Evolutionary conservation across 176 grass and related monocot species (phyloP).

Genomic region (Triticum turgidum): DNA sequence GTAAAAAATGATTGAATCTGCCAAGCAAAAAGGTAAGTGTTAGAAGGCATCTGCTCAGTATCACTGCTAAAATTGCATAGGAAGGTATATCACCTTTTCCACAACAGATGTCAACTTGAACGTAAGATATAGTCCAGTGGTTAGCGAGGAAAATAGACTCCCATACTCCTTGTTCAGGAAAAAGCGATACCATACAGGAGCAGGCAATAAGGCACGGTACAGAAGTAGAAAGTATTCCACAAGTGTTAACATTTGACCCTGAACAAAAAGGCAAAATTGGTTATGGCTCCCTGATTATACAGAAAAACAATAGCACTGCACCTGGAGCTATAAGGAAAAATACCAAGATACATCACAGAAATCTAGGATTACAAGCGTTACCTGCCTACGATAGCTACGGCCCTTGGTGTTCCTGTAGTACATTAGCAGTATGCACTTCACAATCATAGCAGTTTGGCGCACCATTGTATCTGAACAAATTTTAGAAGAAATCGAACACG

Average conservation of each 20-base stretch:
- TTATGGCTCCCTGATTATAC: constrained; percentile 12
- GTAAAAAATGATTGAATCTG: constrained; percentile 99
- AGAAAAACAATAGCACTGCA: not conserved
- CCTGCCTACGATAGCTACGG: constrained; percentile 89
- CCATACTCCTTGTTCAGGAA: constrained; percentile 99
- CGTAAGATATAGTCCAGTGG: constrained; percentile 96
- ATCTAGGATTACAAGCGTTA: constrained; percentile 24
- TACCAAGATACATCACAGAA: not conserved
- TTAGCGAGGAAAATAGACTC: constrained; percentile 96
- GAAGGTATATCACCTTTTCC: constrained; percentile 68
- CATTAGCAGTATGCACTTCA: constrained; percentile 87
- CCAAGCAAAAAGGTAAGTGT: constrained; percentile 15
- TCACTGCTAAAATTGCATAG: not conserved
- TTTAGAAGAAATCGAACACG: not conserved
- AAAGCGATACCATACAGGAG: constrained; percentile 97
- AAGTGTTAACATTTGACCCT: constrained; percentile 96
- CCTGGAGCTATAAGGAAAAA: constrained; percentile 2
- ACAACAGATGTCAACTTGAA: constrained; percentile 99
- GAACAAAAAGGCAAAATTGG: constrained; percentile 4
- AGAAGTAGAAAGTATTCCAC: constrained; percentile 96
- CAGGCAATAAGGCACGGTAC: constrained; percentile 89
- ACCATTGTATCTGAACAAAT: constrained; percentile 81
- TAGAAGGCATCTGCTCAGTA: not conserved
- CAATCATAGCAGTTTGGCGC: constrained; percentile 89
- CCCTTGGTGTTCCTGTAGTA: constrained; percentile 93